Evolutionary conservation across 78 protist genomes (phyloP), one percentile per base, ranked within the genome.

Genomic region (Dictyostelium firmibasis): DNA sequence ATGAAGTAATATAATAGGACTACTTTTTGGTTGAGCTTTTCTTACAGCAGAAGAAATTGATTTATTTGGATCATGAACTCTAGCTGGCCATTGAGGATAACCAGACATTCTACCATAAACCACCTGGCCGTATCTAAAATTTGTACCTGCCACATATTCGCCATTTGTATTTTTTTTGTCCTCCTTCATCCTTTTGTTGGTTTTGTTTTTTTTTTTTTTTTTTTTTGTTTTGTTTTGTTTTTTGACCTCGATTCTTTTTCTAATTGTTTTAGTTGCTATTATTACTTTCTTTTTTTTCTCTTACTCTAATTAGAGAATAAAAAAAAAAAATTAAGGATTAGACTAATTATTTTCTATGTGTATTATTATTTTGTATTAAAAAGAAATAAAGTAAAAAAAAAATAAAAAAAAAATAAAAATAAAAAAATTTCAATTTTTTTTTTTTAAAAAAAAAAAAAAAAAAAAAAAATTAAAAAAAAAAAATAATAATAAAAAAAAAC

Each of bases 41-140:
- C 77, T 78, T 18, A 89, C 94, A 10, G 72, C 94, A 20, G 57
- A 25, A 8, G 85, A 78, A 38, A 89, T 81, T 35, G 86, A 81
- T 67, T 69, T 89, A 8, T n/a, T 18, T 81, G 94, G 94, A 50
- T 89, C 85, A 14, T 77, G 86, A 16, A 86, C 92, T 86, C 94
- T 89, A 1, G 94, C 94, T 29, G 94, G 94, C 94, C 94, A 89
- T 29, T 79, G 60, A 27, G 94, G 94, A 81, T 89, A 89, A 11
- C 94, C 94, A 11, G 87, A 23, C 94, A 89, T 89, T 78, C 94
- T 60, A 25, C 94, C 94, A 81, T 89, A 89, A 29, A 89, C 94
- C 14, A 81, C 84, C 25, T 89, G 94, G 3, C 94, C 94, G 70
- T 81, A 89, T 81, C 74, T 89, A 70, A 89, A 89, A 31, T 11